These are phyloP conservation scores for Aphanomyces euteiches DNA, from an alignment of 352 stramenopile species.

Conservation along the genomic window DNA sequence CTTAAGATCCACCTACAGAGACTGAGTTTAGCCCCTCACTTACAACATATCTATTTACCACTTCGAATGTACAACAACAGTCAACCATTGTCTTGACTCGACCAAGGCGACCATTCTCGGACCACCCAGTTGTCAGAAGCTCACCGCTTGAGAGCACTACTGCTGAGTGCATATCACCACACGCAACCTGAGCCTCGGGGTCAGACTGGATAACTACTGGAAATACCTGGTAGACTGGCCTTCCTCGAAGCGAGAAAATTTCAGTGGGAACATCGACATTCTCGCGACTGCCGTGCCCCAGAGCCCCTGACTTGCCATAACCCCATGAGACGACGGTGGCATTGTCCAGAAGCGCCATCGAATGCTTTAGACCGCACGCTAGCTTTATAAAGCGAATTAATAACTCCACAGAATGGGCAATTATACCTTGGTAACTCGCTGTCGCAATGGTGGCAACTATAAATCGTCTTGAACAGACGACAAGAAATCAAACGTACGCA, in stretches of 20 bases:
- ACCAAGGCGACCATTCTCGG: slow-evolving; percentile 53
- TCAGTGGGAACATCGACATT: slow-evolving; percentile 22
- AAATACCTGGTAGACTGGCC: slow-evolving; percentile 47
- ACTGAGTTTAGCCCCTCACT: background rate
- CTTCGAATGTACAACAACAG: slow-evolving; percentile 41
- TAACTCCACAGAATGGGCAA: too few species aligned
- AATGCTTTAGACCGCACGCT: slow-evolving; percentile 59
- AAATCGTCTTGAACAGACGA: background rate
- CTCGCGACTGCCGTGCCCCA: slow-evolving; percentile 51
- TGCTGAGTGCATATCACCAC: slow-evolving; percentile 59
- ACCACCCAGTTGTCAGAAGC: slow-evolving; percentile 61
- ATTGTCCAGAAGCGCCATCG: slow-evolving; percentile 55
- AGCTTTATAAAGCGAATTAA: slow-evolving; percentile 43
- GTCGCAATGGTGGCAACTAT: slow-evolving; percentile 43
- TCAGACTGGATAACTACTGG: slow-evolving; percentile 38
- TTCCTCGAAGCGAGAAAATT: slow-evolving; percentile 7
- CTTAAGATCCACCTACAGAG: slow-evolving; percentile 23
- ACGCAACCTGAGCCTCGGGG: slow-evolving; percentile 41
- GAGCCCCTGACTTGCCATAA: slow-evolving; percentile 47
- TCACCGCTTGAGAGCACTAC: slow-evolving; percentile 43
- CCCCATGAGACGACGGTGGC: slow-evolving; percentile 68
- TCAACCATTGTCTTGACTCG: slow-evolving; percentile 25
- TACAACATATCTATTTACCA: slow-evolving; percentile 28
- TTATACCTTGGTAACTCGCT: slow-evolving; percentile 38
- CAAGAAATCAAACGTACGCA: background rate